A percentile compares a stretch with the other conserved stretches of the same genome.
Evolutionary conservation across 108 stramenopile species (phyloP).

Genomic region (Skeletonema tropicum): DNA sequence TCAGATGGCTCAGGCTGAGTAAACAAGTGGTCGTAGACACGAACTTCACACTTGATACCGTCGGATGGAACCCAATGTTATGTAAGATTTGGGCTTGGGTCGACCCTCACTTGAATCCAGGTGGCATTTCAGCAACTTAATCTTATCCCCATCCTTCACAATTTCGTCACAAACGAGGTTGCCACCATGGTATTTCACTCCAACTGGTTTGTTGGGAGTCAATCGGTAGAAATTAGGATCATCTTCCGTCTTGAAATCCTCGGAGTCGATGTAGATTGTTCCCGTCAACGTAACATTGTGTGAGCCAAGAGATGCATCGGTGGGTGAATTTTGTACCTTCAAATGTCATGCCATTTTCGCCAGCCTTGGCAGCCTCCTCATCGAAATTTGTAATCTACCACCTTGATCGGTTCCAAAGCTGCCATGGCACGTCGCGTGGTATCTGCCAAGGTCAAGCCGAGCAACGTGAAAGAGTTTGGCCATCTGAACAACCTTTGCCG

Average conservation of each 20-base stretch:
- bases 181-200: slow-evolving; percentile 90
- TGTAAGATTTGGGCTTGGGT: slow-evolving; percentile 79
- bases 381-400: slow-evolving; percentile 82
- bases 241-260: slow-evolving; percentile 89
- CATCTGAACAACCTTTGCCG: slow-evolving; percentile 91
- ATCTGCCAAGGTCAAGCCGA: slow-evolving; percentile 59
- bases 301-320: slow-evolving; percentile 77
- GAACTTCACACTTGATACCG: slow-evolving; percentile 74
- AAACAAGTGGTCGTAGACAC: slow-evolving; percentile 96
- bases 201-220: slow-evolving; percentile 93
- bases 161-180: slow-evolving; percentile 80
- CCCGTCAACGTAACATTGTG: slow-evolving; percentile 84
- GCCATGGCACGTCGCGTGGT: slow-evolving; percentile 91
- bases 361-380: slow-evolving; percentile 50
- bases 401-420: slow-evolving; percentile 86
- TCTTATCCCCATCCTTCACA: slow-evolving; percentile 51
- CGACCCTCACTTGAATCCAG: slow-evolving; percentile 67
- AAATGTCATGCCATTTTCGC: slow-evolving; percentile 57
- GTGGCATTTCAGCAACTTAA: slow-evolving; percentile 65
- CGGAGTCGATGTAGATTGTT: slow-evolving; percentile 87
- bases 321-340: slow-evolving; percentile 86
- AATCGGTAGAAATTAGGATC: slow-evolving; percentile 89
- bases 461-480: slow-evolving; percentile 81
- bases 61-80: slow-evolving; percentile 84
- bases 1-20: slow-evolving; percentile 82